phyloP scores from a whole-genome alignment of 2,329 filamentous ascomycete genomes.

The Alternaria angustiovoidea region DNA sequence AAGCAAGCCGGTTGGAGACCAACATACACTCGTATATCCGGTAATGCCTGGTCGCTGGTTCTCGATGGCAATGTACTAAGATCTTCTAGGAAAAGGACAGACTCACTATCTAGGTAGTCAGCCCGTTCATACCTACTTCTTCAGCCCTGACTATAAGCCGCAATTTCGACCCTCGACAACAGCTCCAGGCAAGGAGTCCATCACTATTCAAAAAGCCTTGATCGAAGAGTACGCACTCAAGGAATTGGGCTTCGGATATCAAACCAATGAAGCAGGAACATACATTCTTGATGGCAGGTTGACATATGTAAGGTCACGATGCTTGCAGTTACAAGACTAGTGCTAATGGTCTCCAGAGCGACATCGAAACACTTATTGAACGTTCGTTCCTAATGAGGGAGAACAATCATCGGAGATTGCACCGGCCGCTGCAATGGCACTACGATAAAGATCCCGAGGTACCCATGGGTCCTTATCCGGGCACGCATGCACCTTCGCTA shows the following conservation, averaged over 20 bases:
- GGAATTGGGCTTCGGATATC: not conserved
- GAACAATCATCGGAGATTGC: not conserved
- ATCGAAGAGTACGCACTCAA: conserved; percentile 7
- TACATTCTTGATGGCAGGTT: too few relatives aligned
- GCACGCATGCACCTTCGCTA: not conserved
- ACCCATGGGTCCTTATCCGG: not conserved
- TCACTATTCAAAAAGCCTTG: conserved; percentile 4
- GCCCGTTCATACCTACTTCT: conserved; percentile 34
- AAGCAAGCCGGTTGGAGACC: conserved; percentile 30
- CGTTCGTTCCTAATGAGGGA: conserved; percentile 3
- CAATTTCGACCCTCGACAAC: conserved; percentile 17
- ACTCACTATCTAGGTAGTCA: conserved; percentile 32
- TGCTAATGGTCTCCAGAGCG: not conserved
- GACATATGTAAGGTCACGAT: too few relatives aligned
- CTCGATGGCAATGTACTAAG: not conserved
- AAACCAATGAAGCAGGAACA: not conserved
- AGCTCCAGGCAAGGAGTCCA: not conserved
- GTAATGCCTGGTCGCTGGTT: conserved; percentile 1
- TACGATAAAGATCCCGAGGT: not conserved
- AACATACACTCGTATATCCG: conserved; percentile 26
- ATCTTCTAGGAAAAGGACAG: conserved; percentile 12
- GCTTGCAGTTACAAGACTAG: not conserved
- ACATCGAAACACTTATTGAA: not conserved
- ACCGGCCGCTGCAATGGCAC: conserved; percentile 6
- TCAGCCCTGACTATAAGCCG: conserved; percentile 29